phyloP scores from a whole-genome alignment of 441 rosid genomes.

The Euphorbia celastroides region DNA sequence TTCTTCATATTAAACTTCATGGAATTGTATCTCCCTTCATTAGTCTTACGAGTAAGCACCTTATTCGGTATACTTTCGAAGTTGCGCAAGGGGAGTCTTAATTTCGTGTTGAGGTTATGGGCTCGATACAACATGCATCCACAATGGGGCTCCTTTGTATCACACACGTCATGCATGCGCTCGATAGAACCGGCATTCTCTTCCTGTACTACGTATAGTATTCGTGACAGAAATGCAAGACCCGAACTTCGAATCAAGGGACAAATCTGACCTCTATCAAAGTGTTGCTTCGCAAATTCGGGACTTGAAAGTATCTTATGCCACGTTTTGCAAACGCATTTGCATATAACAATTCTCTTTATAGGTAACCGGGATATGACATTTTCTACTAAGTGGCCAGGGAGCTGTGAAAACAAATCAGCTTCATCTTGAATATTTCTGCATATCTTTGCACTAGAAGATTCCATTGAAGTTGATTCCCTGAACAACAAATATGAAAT shows the following conservation, averaged over 20 bases:
- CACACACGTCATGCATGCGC: background rate
- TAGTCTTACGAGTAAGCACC: background rate
- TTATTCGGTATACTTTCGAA: background rate
- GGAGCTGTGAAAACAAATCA: background rate
- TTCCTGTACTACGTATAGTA: conserved; percentile 7
- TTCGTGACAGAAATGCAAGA: background rate
- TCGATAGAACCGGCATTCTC: background rate
- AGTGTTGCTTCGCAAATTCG: conserved; percentile 7
- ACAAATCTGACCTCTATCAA: background rate
- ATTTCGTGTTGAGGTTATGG: conserved; percentile 9
- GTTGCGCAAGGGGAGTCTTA: conserved; percentile 7
- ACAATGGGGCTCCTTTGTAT: background rate
- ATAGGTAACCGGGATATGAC: background rate
- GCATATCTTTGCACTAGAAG: background rate
- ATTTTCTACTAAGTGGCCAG: background rate
- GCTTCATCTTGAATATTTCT: background rate
- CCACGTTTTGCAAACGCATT: conserved; percentile 7
- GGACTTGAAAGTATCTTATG: background rate
- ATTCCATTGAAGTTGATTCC: background rate
- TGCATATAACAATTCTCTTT: conserved; percentile 1
- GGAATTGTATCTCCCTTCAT: background rate
- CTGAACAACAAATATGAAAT: background rate
- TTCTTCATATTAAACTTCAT: background rate
- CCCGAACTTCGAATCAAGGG: background rate
- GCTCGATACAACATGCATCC: background rate